Evolutionary conservation across 2,329 filamentous ascomycete genomes (phyloP).

Genomic region (Ophiostoma sp.): DNA sequence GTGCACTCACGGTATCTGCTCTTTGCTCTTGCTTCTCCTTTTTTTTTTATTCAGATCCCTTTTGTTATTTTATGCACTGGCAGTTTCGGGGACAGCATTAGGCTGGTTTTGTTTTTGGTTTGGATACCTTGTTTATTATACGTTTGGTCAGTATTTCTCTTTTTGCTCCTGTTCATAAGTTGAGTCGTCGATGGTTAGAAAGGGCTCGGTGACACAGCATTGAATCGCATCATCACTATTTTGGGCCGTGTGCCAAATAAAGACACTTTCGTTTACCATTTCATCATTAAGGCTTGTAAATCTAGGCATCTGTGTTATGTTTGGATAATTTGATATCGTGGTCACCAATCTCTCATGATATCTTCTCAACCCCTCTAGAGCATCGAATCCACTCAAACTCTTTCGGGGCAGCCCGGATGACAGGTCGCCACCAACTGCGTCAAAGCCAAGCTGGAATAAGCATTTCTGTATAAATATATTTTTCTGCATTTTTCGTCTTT

Average conservation of each 20-base stretch:
- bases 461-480: background rate
- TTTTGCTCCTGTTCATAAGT: background rate
- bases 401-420: background rate
- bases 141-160: background rate
- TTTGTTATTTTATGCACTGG: background rate
- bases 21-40: background rate
- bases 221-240: background rate
- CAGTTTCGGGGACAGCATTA: conserved; percentile 10
- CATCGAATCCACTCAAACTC: background rate
- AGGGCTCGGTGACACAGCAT: background rate
- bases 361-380: background rate
- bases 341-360: background rate
- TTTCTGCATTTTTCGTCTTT: background rate
- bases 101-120: conserved; percentile 1
- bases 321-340: background rate
- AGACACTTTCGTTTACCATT: background rate
- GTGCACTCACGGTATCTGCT: background rate
- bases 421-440: background rate
- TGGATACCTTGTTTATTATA: conserved; percentile 11
- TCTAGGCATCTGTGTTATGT: background rate
- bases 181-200: background rate
- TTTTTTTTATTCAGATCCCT: background rate
- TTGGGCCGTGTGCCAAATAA: background rate
- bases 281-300: background rate
- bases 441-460: background rate